Percentiles rank a stretch among this genome's conserved stretches.
These are phyloP conservation scores for Pseudogymnoascus sp. DNA, from an alignment of 2,329 filamentous ascomycete genomes.

Conservation along the genomic window DNA sequence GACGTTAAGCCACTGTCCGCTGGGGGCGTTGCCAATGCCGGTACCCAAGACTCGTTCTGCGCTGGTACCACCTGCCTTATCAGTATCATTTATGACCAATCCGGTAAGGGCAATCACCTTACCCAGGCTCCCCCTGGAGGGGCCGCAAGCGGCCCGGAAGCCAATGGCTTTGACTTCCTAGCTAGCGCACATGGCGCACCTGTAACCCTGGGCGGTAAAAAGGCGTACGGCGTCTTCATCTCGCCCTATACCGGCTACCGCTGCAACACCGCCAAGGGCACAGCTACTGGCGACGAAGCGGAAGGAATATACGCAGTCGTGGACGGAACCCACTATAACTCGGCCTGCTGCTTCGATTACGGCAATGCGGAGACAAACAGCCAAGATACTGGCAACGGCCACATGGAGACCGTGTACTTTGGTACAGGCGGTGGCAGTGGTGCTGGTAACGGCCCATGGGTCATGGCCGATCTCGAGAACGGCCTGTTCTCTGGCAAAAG, in stretches of 20 bases:
- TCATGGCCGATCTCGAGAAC: slow-evolving; percentile 60
- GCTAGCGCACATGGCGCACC: slow-evolving; percentile 52
- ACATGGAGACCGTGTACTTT: slow-evolving; percentile 60
- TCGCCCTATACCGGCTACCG: slow-evolving; percentile 56
- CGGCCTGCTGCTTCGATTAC: slow-evolving; percentile 43
- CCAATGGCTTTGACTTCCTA: slow-evolving; percentile 50
- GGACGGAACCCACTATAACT: slow-evolving; percentile 53
- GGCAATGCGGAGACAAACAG: slow-evolving; percentile 44
- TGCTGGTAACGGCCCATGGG: slow-evolving; percentile 49
- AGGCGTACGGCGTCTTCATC: slow-evolving; percentile 56
- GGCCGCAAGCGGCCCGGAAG: slow-evolving; percentile 43
- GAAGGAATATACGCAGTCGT: slow-evolving; percentile 54
- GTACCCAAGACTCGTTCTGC: slow-evolving; percentile 54
- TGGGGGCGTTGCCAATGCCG: slow-evolving; percentile 54
- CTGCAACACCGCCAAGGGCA: slow-evolving; percentile 45
- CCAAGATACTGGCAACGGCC: slow-evolving; percentile 46
- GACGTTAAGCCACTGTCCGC: slow-evolving; percentile 37
- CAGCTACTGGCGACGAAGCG: slow-evolving; percentile 44
- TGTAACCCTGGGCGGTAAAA: slow-evolving; percentile 50
- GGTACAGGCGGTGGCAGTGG: slow-evolving; percentile 45
- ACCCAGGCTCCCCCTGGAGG: slow-evolving; percentile 52
- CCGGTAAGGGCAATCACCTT: slow-evolving; percentile 52
- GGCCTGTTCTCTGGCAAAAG: slow-evolving; percentile 49
- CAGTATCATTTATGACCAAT: slow-evolving; percentile 58
- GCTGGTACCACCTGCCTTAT: slow-evolving; percentile 53